These are phyloP conservation scores for Thielaviopsis populi DNA, from an alignment of 2,329 filamentous ascomycete genomes.

Conservation along the genomic window DNA sequence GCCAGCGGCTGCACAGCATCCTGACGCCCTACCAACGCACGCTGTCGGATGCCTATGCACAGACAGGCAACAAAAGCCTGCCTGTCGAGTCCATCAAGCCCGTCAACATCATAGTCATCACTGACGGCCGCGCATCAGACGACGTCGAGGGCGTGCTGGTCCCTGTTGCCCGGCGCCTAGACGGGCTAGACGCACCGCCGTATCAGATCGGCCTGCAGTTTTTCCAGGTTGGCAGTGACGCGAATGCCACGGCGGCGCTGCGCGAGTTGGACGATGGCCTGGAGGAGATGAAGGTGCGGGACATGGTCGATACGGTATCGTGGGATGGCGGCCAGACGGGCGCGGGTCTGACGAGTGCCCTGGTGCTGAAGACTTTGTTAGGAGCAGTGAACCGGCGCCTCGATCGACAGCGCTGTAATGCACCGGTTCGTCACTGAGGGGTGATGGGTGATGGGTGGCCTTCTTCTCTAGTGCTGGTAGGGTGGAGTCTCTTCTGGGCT, in stretches of 20 bases:
- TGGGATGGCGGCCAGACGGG: slow-evolving; percentile 39
- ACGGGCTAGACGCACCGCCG: slow-evolving; percentile 51
- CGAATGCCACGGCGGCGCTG: slow-evolving; percentile 48
- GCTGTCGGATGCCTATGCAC: slow-evolving; percentile 20
- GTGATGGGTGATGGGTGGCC: too few species aligned
- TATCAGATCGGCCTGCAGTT: slow-evolving; percentile 90
- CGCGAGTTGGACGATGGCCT: slow-evolving; percentile 58
- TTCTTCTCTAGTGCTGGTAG: too few species aligned
- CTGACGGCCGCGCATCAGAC: slow-evolving; percentile 70
- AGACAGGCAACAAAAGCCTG: not conserved
- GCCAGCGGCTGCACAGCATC: slow-evolving; percentile 53
- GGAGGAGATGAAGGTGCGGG: slow-evolving; percentile 43
- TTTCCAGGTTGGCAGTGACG: slow-evolving; percentile 77
- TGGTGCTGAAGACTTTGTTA: slow-evolving; percentile 68
- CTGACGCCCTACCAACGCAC: slow-evolving; percentile 46
- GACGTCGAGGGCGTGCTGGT: slow-evolving; percentile 60
- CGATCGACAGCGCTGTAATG: slow-evolving; percentile 21
- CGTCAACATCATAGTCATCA: slow-evolving; percentile 84
- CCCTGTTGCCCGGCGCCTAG: slow-evolving; percentile 51
- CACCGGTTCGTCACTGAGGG: not conserved
- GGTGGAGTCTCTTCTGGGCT: not conserved
- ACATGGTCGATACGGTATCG: slow-evolving; percentile 85
- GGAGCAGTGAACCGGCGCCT: slow-evolving; percentile 50
- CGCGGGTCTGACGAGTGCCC: slow-evolving; percentile 46
- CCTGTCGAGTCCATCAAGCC: slow-evolving; percentile 43